These are phyloP conservation scores for Neckera pumila DNA, from an alignment of 225 moss, liverwort and hornwort species.

Conservation along the genomic window DNA sequence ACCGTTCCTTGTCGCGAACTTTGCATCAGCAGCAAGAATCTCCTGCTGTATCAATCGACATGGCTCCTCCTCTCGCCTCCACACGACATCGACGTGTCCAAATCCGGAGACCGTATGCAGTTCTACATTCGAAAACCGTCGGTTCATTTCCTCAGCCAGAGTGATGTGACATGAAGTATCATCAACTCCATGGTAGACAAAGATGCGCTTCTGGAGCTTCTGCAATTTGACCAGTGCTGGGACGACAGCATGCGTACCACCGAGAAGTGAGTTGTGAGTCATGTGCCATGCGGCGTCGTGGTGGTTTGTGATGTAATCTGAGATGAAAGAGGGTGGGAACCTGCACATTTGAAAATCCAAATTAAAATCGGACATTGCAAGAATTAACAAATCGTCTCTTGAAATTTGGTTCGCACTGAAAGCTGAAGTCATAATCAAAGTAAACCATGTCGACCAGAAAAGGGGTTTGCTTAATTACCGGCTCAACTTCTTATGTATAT, in stretches of 20 bases:
- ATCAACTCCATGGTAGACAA: constrained; percentile 52
- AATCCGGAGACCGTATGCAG: constrained; percentile 18
- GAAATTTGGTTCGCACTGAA: neutral
- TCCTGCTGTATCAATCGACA: constrained; percentile 34
- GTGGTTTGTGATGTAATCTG: constrained; percentile 54
- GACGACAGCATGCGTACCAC: constrained; percentile 46
- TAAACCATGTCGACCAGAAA: neutral
- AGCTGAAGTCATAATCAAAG: neutral
- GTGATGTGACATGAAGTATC: constrained; percentile 55
- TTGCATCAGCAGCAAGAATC: constrained; percentile 31
- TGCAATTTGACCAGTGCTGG: constrained; percentile 44
- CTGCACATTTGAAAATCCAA: constrained; percentile 3
- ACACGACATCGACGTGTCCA: constrained; percentile 63
- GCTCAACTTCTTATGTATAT: constrained; percentile 27
- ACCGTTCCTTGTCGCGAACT: neutral
- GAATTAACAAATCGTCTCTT: neutral
- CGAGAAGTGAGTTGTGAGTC: constrained; percentile 50
- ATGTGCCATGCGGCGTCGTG: constrained; percentile 73
- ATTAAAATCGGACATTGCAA: neutral
- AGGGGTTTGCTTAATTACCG: constrained; percentile 16
- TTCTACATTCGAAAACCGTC: constrained; percentile 34
- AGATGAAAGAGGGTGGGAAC: constrained; percentile 48
- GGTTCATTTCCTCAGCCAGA: constrained; percentile 40
- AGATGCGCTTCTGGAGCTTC: constrained; percentile 25
- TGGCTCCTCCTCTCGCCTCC: constrained; percentile 41